These are phyloP conservation scores for Agrocybe pediades DNA, from an alignment of 768 basidiomycete species.

Conservation along the genomic window DNA sequence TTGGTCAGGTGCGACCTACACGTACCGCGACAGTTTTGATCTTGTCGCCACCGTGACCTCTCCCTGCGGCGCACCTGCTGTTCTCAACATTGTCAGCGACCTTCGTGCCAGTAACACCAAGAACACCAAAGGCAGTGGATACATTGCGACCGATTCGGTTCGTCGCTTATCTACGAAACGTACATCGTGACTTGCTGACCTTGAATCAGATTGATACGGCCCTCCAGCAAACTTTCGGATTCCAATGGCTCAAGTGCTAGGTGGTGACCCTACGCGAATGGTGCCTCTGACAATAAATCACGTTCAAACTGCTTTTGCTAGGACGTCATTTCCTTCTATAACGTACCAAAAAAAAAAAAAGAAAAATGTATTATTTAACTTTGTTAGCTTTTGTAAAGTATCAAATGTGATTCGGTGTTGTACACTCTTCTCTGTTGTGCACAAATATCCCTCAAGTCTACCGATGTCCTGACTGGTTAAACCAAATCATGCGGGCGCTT, in stretches of 20 bases:
- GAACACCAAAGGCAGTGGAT: conserved; percentile 24
- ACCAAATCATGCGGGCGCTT: no score
- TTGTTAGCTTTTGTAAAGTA: no score
- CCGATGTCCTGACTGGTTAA: no score
- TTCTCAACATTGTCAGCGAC: conserved; percentile 24
- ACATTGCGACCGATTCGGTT: conserved; percentile 26
- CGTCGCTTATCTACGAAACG: neutral
- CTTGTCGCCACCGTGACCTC: conserved; percentile 21
- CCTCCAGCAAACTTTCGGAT: conserved; percentile 21
- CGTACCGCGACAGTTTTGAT: conserved; percentile 25
- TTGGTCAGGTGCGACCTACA: conserved; percentile 21
- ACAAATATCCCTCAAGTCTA: no score
- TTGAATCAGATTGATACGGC: conserved; percentile 11
- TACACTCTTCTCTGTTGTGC: no score
- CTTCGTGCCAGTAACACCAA: conserved; percentile 21
- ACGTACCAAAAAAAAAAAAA: neutral
- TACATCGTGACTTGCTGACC: neutral
- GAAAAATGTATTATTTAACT: no score
- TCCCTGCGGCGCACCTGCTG: conserved; percentile 21
- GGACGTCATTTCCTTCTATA: neutral
- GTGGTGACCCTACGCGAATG: neutral
- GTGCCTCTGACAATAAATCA: neutral
- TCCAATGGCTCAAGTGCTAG: conserved; percentile 22
- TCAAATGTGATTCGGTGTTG: no score
- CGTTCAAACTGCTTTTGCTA: neutral